Conservation (phyloP, 2,329 filamentous ascomycete genomes). For the Balansia obtecta region DNA sequence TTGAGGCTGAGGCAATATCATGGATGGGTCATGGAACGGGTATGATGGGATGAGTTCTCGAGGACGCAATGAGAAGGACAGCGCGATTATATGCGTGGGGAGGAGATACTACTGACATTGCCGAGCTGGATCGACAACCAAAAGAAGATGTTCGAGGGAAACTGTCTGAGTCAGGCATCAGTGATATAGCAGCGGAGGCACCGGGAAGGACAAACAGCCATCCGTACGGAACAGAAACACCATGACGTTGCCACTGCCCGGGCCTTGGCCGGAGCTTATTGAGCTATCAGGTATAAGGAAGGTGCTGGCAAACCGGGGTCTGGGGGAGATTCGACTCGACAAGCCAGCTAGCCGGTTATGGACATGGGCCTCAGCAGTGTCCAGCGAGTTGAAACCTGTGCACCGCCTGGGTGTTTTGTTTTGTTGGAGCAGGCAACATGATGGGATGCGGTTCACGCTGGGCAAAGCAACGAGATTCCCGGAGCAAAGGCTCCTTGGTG, state of each 20-base stretch:
- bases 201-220: constrained; percentile 1
- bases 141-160: background rate
- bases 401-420: constrained; percentile 5
- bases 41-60: background rate
- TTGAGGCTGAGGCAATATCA: constrained; percentile 2
- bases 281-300: background rate
- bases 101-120: background rate
- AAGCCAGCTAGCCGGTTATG: background rate
- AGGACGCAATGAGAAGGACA: background rate
- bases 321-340: background rate
- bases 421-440: constrained; percentile 3
- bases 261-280: background rate
- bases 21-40: too few relatives aligned
- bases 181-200: constrained; percentile 2
- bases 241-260: constrained; percentile 1
- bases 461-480: constrained; percentile 1
- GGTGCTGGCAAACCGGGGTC: background rate
- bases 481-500: constrained; percentile 8
- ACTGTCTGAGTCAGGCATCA: background rate
- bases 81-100: background rate
- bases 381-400: background rate
- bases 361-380: background rate
- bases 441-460: constrained; percentile 3
- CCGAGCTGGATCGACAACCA: background rate
- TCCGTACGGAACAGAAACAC: constrained; percentile 2